Conservation (phyloP, 1,139 yeast species). For the Debaryomycetaceae sp. region DNA sequence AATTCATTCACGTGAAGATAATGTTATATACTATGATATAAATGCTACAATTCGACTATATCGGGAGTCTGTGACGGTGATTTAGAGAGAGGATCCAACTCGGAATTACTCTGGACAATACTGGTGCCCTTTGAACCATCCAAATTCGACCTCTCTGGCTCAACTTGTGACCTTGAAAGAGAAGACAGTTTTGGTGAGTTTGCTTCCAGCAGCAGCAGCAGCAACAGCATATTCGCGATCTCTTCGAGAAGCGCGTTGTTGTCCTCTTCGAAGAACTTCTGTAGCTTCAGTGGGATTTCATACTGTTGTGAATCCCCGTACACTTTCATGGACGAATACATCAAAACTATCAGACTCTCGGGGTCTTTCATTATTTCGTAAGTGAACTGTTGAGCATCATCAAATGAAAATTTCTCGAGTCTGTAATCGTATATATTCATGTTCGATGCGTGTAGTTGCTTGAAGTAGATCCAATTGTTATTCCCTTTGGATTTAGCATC, state of each 20-base stretch:
- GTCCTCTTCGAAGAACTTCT: slow-evolving; percentile 16
- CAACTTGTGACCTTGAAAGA: not conserved
- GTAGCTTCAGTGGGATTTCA: slow-evolving; percentile 12
- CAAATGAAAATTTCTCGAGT: slow-evolving; percentile 19
- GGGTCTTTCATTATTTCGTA: slow-evolving; percentile 13
- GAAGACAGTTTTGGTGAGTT: not conserved
- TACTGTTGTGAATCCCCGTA: slow-evolving; percentile 6
- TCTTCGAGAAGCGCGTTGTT: slow-evolving; percentile 9
- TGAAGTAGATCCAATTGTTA: slow-evolving; percentile 17
- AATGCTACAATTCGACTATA: not conserved
- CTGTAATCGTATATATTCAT: slow-evolving; percentile 15
- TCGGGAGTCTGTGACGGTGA: not conserved
- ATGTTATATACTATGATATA: not conserved
- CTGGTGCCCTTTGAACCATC: no score
- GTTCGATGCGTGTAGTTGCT: slow-evolving; percentile 3
- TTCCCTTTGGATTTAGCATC: slow-evolving; percentile 5
- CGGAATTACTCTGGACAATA: not conserved
- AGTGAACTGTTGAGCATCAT: slow-evolving; percentile 15
- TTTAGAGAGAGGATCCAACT: not conserved
- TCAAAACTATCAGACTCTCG: slow-evolving; percentile 15
- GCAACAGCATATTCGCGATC: not conserved
- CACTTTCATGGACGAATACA: slow-evolving; percentile 16
- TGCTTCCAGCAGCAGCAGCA: not conserved
- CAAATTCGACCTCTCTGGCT: no score
- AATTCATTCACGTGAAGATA: not conserved